Conservation (phyloP, 108 stramenopile genomes). For the Nitzschia palea region DNA sequence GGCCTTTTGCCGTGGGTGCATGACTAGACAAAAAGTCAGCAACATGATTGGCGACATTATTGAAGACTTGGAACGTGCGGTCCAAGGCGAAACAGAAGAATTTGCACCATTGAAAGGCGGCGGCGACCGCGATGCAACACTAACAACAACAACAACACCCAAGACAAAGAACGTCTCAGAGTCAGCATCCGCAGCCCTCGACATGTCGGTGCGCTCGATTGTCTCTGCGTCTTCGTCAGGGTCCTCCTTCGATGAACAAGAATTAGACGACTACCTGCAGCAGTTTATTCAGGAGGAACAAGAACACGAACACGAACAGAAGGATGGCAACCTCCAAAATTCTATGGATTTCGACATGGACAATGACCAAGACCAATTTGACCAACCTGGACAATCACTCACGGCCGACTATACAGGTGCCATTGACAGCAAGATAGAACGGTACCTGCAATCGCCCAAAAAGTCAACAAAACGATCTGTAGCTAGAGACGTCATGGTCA, state of each 20-base stretch:
- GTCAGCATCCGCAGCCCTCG: not conserved
- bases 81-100: not conserved
- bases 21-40: slow-evolving; percentile 5
- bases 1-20: slow-evolving; percentile 14
- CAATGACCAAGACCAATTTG: too few relatives aligned
- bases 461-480: not conserved
- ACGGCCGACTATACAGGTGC: not conserved
- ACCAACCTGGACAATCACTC: too few relatives aligned
- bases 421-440: not conserved
- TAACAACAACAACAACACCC: too few relatives aligned
- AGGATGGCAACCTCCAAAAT: not conserved
- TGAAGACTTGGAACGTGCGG: not conserved
- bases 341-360: not conserved
- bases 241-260: too few relatives aligned
- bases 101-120: not conserved
- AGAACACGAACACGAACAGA: not conserved
- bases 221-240: too few relatives aligned
- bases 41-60: slow-evolving; percentile 22
- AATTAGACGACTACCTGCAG: too few relatives aligned
- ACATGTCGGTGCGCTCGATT: not conserved
- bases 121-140: too few relatives aligned
- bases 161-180: not conserved
- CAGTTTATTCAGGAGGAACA: not conserved
- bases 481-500: not conserved
- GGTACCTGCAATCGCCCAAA: not conserved